Base-by-base conservation (phyloP, 2,329 filamentous ascomycete species). In the Aspergillus chevalieri region DNA sequence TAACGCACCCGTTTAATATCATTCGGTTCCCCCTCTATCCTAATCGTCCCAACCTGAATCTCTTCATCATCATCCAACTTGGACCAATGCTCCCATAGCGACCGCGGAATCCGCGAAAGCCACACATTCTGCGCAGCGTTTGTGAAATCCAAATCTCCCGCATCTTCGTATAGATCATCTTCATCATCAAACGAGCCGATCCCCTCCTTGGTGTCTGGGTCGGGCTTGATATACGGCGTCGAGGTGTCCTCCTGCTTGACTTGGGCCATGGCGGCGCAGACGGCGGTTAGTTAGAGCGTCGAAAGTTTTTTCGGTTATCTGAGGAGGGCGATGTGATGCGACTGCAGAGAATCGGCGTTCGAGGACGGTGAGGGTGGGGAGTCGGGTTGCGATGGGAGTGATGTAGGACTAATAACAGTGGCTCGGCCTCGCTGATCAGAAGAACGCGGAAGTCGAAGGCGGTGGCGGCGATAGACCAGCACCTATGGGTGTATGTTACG, bases 1-100 rank as follows among this genome's bases (percentile, higher is more conserved):
- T 12, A 48, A 41, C 66, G 28, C 59, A 76, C 74, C 53, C 75
- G 71, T 59, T 78, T 74, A 21, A 73, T 66, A 55, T 77, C 70
- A 14, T 78, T 77, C 53, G 81, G 75, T 21, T 77, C 72, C n/a
- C 78, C 79, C 41, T 78, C 75, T 8, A 82, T 74, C 57, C 78
- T 74, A 62, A 95, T 76, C 26, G 83, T 92, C 42, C 89, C 89
- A 55, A 95, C 81, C 65, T 86, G 80, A 55, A 95, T 86, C 70
- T 91, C 86, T 49, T 86, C 85, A 57, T 94, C 85, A 54, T 92
- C 87, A 60, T 88, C 85, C 12, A 94, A 71, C 57, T 84, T 78
- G 24, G 74, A 73, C 87, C 90, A 94, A 42, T 84, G 80, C 58
- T 92, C 82, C 83, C 89, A 93, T 50, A 95, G 77, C 65, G 87